phyloP scores from a whole-genome alignment of 768 basidiomycete species.

The Rossbeevera mucosa region DNA sequence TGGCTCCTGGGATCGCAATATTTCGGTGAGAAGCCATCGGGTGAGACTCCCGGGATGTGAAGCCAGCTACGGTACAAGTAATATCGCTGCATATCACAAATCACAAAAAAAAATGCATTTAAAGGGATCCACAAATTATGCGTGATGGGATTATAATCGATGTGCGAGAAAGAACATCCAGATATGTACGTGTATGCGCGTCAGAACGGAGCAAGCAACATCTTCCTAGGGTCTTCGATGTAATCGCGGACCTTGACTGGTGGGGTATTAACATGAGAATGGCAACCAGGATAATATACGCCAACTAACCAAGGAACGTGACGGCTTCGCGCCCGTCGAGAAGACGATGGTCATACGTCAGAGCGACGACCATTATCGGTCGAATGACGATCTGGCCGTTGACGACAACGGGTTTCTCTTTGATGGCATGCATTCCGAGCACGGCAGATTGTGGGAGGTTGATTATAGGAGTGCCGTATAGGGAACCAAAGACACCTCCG shows the following conservation, averaged over 20 bases:
- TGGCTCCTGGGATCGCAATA: too few species aligned
- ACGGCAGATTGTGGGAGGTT: conserved; percentile 95
- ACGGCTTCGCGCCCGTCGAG: conserved; percentile 95
- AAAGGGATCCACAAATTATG: conserved; percentile 10
- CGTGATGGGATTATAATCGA: conserved; percentile 8
- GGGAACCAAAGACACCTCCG: conserved; percentile 95
- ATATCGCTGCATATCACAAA: too few species aligned
- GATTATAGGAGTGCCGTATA: conserved; percentile 98
- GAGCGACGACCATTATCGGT: conserved; percentile 92
- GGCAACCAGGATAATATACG: neutral
- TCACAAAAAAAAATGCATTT: neutral
- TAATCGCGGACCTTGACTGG: conserved; percentile 89
- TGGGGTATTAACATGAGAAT: conserved; percentile 1
- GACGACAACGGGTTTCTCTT: conserved; percentile 85
- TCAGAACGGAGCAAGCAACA: conserved; percentile 54
- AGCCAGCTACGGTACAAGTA: too few species aligned
- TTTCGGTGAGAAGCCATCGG: too few species aligned
- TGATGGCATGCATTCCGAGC: conserved; percentile 95
- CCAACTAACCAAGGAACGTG: conserved; percentile 86
- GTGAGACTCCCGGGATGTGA: too few species aligned
- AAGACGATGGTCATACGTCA: conserved; percentile 94
- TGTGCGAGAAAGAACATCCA: neutral
- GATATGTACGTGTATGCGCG: neutral
- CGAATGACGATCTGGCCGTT: conserved; percentile 94
- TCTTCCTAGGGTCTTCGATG: conserved; percentile 91